These are phyloP conservation scores for Globisporangium splendens DNA, from an alignment of 352 stramenopile genomes.

Conservation along the genomic window DNA sequence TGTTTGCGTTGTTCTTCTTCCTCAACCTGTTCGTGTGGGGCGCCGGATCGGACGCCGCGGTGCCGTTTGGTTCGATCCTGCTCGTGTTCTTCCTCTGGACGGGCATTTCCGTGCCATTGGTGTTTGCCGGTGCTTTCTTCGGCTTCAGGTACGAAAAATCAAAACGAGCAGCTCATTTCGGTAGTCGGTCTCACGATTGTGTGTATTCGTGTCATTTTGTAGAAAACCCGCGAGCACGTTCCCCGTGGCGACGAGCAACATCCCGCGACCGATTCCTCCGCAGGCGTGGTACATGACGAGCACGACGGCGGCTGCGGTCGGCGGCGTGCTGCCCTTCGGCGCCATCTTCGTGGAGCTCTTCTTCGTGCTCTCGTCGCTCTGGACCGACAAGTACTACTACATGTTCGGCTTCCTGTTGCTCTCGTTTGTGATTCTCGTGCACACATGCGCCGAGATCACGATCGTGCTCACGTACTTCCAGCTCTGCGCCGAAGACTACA, in stretches of 20 bases:
- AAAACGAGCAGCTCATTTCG: no score
- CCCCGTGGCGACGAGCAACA: conserved; percentile 97
- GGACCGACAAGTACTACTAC: conserved; percentile 99
- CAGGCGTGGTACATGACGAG: conserved; percentile 99
- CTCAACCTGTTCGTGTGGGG: conserved; percentile 96
- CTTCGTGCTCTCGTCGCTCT: conserved; percentile 98
- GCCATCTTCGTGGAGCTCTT: conserved; percentile 99
- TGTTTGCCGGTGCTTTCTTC: conserved; percentile 98
- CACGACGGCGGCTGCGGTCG: conserved; percentile 91
- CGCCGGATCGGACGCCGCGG: conserved; percentile 89
- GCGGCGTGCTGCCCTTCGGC: conserved; percentile 98
- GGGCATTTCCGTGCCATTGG: conserved; percentile 96
- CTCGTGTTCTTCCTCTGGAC: conserved; percentile 99
- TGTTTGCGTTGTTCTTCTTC: conserved; percentile 96
- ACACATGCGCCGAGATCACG: conserved; percentile 99
- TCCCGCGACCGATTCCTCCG: conserved; percentile 96
- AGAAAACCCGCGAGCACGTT: conserved; percentile 91
- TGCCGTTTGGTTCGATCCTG: conserved; percentile 97
- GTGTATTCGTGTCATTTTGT: neutral
- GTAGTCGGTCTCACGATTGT: neutral
- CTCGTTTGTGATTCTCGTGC: conserved; percentile 97
- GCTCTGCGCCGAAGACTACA: conserved; percentile 99
- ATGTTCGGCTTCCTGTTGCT: conserved; percentile 99
- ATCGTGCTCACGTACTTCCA: conserved; percentile 99
- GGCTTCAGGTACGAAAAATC: conserved; percentile 91